phyloP scores from a whole-genome alignment of 176 grass and related monocot species.

The Pharus latifolius region DNA sequence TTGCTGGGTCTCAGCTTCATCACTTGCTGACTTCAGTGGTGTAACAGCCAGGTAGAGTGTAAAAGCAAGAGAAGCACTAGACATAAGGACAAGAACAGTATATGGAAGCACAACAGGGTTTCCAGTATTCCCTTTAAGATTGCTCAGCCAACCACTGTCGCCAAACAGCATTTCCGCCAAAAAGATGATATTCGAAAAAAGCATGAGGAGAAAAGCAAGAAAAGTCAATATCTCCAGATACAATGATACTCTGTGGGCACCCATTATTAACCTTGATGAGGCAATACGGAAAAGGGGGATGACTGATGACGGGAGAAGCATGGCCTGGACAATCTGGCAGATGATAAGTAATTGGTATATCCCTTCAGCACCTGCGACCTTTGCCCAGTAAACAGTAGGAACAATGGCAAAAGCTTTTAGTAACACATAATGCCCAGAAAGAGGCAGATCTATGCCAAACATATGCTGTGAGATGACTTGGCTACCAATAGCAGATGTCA shows the following conservation, averaged over 20 bases:
- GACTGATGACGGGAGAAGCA: constrained; percentile 81
- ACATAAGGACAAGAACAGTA: constrained; percentile 45
- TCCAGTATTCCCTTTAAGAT: constrained; percentile 64
- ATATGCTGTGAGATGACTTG: constrained; percentile 65
- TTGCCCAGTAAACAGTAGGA: constrained; percentile 57
- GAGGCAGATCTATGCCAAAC: constrained; percentile 67
- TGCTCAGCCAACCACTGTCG: constrained; percentile 77
- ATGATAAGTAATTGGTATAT: constrained; percentile 86
- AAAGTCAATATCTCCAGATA: constrained; percentile 76
- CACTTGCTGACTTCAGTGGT: constrained; percentile 78
- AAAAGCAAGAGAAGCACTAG: constrained; percentile 53
- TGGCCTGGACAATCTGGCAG: constrained; percentile 90
- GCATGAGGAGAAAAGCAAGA: constrained; percentile 74
- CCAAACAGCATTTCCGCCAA: constrained; percentile 82
- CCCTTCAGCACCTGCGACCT: constrained; percentile 64
- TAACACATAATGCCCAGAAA: constrained; percentile 40
- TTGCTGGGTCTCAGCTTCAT: constrained; percentile 35
- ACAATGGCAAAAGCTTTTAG: constrained; percentile 70
- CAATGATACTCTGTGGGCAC: constrained; percentile 58
- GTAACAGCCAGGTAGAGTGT: constrained; percentile 81
- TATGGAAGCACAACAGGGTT: constrained; percentile 56
- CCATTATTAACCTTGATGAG: constrained; percentile 89
- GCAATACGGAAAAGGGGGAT: constrained; percentile 85
- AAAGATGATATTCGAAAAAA: constrained; percentile 85
- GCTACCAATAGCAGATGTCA: constrained; percentile 74